These are phyloP conservation scores for Entamoeba histolytica DNA, from an alignment of 208 protist genomes.

Conservation along the genomic window DNA sequence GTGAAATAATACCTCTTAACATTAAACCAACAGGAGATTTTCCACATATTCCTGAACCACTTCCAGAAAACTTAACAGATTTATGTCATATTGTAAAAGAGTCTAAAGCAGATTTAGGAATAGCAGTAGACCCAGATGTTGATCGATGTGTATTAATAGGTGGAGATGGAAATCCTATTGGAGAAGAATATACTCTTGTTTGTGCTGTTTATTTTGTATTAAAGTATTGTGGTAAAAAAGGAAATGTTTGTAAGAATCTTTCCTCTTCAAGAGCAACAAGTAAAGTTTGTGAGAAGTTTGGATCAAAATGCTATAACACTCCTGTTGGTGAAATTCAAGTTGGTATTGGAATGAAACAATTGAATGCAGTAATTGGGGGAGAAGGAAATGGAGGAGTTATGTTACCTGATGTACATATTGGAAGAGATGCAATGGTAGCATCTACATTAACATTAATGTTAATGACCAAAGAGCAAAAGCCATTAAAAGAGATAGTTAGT, in stretches of 20 bases:
- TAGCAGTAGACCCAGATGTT: slow-evolving; percentile 47
- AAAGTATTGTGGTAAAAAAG: slow-evolving; percentile 10
- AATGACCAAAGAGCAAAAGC: slow-evolving; percentile 6
- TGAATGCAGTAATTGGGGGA: slow-evolving; percentile 36
- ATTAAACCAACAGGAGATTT: slow-evolving; percentile 38
- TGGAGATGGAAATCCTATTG: slow-evolving; percentile 28
- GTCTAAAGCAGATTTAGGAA: slow-evolving; percentile 37
- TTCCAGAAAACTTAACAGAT: slow-evolving; percentile 34
- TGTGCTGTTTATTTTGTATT: slow-evolving; percentile 39
- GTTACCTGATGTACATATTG: slow-evolving; percentile 45
- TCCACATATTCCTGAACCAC: slow-evolving; percentile 41
- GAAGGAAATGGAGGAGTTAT: slow-evolving; percentile 55
- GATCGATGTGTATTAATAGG: slow-evolving; percentile 45
- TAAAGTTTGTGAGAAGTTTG: slow-evolving; percentile 32
- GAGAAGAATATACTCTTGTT: slow-evolving; percentile 44
- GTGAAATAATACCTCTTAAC: slow-evolving; percentile 33
- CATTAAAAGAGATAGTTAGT: slow-evolving; percentile 32
- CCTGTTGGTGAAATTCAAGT: slow-evolving; percentile 46
- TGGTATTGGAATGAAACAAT: slow-evolving; percentile 33
- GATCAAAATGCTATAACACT: slow-evolving; percentile 17
- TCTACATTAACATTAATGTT: slow-evolving; percentile 27
- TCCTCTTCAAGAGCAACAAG: slow-evolving; percentile 34
- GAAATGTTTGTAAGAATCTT: slow-evolving; percentile 40
- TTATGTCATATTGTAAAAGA: slow-evolving; percentile 33
- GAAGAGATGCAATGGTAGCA: slow-evolving; percentile 42